phyloP scores from a whole-genome alignment of 441 rosid species.

The Corymbia calophylla region DNA sequence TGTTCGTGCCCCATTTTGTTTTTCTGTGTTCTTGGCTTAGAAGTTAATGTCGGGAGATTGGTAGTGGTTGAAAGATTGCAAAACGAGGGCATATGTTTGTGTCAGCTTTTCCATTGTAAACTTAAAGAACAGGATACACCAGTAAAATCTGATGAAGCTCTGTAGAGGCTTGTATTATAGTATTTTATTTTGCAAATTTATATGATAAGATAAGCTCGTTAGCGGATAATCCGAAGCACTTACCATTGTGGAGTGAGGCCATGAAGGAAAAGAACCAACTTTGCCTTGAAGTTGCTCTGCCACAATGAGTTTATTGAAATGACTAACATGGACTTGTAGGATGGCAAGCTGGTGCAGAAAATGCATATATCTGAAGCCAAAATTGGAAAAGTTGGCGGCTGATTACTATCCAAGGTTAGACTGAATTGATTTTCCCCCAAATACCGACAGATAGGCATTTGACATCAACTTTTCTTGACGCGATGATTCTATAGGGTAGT shows the following conservation, averaged over 20 bases:
- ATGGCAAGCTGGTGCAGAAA: conserved; percentile 97
- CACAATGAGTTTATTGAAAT: neutral
- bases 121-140: neutral
- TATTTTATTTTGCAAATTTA: neutral
- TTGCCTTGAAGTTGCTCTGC: neutral
- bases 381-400: conserved; percentile 81
- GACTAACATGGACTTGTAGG: conserved; percentile 45
- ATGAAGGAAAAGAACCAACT: neutral
- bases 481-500: neutral
- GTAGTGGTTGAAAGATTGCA: neutral
- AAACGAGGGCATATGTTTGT: neutral
- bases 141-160: neutral
- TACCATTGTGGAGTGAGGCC: neutral
- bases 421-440: neutral
- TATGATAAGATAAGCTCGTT: neutral
- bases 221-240: neutral
- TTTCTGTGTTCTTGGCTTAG: neutral
- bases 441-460: neutral
- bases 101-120: neutral
- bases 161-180: neutral
- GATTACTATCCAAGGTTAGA: conserved; percentile 75
- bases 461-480: neutral
- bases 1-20: neutral
- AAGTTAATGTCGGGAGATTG: neutral
- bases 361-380: conserved; percentile 78